Evolutionary conservation across 2,329 filamentous ascomycete genomes (phyloP), one percentile per base, ranked within the genome.

Genomic region (Verticillium klebahnii): DNA sequence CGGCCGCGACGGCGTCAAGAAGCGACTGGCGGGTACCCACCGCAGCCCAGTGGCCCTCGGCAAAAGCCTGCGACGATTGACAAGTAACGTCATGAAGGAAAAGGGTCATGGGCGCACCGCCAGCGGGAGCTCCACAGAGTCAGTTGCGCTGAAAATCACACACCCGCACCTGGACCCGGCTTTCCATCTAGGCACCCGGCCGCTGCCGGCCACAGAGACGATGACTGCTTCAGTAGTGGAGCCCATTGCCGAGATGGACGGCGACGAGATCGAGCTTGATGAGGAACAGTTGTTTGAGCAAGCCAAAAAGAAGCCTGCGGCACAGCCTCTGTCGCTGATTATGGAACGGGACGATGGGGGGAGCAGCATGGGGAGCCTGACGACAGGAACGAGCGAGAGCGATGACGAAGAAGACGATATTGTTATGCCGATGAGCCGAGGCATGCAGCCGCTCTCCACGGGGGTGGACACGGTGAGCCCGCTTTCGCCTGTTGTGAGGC

Each of bases 351-450:
- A 66, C n/a, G 36, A 40, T 11, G 61, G 57, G 17, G 50, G 62
- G 29, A 61, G 60, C 40, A 63, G 69, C 12, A 66, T 67, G 32
- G 69, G 70, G 40, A 71, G 68, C 64, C 69, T 72, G 68, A 71
- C 70, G 23, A 69, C 69, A 11, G 69, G 71, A 5, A 71, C 69
- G 61, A 70, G 65, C 31, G 67, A 67, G 0, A 68, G 63, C 56
- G 62, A 64, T 5, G 61, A 65, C 3, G 68, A 67, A 29, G 62
- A 61, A 0, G 66, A 66, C 6, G 61, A 68, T 19, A 23, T 64
- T 2, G 64, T 68, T 4, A 67, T 65, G 19, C 67, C 68, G 8
- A 32, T 69, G 50, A 67, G 62, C 37, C 63, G 19, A n/a, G 31
- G 40, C 3, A 11, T 31, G 2, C 31, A 14, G 19, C 45, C 5